Evolutionary conservation across 2,329 filamentous ascomycete species (phyloP).

Genomic region (Chaetomiaceae sp.): DNA sequence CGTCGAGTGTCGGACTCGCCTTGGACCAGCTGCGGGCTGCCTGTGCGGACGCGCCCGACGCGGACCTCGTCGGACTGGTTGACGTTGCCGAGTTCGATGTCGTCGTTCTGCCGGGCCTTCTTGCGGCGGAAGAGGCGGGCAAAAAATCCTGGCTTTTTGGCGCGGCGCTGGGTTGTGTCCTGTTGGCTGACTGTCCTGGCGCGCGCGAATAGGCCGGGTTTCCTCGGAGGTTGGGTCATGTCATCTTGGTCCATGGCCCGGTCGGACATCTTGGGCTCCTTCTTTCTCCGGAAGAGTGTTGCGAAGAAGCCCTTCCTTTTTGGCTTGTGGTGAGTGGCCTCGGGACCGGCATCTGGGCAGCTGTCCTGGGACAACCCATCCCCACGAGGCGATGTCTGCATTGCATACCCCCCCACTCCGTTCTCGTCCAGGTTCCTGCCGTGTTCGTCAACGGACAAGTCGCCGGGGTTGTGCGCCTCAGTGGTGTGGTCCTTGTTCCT

Average conservation of each 20-base stretch:
- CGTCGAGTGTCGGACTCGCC: background rate
- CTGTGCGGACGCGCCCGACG: conserved; percentile 11
- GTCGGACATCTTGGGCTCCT: background rate
- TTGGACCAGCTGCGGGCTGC: conserved; percentile 12
- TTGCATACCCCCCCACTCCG: background rate
- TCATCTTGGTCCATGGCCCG: background rate
- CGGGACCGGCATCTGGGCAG: background rate
- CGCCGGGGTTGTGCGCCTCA: background rate
- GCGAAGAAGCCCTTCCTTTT: conserved; percentile 4
- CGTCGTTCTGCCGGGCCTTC: background rate
- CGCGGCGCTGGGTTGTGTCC: background rate
- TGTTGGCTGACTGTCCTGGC: background rate
- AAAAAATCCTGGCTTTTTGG: conserved; percentile 5
- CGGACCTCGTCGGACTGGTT: background rate
- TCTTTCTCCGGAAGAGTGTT: background rate
- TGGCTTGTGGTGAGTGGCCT: background rate
- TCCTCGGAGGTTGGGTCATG: background rate
- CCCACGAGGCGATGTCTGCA: background rate
- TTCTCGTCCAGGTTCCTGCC: background rate
- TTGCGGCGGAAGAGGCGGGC: conserved; percentile 6
- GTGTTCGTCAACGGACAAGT: background rate
- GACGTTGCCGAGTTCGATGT: conserved; percentile 14
- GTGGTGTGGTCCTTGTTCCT: background rate
- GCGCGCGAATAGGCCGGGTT: background rate
- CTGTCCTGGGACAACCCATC: too few species aligned